Conservation (phyloP, 2,329 filamentous ascomycete species). For the Penicillium rolfsii region DNA sequence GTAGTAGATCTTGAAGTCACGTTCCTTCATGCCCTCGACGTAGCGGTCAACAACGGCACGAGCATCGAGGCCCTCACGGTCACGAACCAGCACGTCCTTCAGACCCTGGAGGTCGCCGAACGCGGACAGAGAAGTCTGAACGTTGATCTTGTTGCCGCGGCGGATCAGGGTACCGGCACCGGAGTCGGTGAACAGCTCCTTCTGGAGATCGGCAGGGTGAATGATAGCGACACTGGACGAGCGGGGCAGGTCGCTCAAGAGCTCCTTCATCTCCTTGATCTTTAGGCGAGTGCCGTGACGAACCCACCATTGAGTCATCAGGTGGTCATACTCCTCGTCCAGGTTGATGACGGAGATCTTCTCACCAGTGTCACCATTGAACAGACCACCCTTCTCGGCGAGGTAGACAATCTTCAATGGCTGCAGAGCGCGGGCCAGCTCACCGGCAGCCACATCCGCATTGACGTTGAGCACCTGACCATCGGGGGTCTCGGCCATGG, state of each 20-base stretch:
- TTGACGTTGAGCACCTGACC: slow-evolving; percentile 97
- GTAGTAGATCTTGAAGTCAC: slow-evolving; percentile 89
- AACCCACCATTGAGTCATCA: slow-evolving; percentile 95
- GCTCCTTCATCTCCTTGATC: slow-evolving; percentile 96
- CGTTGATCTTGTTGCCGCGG: slow-evolving; percentile 84
- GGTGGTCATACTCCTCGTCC: slow-evolving; percentile 89
- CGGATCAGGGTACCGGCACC: slow-evolving; percentile 92
- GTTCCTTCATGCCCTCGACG: slow-evolving; percentile 73
- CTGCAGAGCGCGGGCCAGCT: slow-evolving; percentile 84
- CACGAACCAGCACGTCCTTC: slow-evolving; percentile 79
- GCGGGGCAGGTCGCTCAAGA: slow-evolving; percentile 83
- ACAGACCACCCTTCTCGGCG: slow-evolving; percentile 96
- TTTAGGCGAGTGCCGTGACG: slow-evolving; percentile 92
- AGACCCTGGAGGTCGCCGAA: slow-evolving; percentile 76
- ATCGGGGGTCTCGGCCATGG: slow-evolving; percentile 90
- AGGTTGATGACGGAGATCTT: slow-evolving; percentile 98
- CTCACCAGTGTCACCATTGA: slow-evolving; percentile 88
- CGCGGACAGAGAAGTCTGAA: slow-evolving; percentile 69
- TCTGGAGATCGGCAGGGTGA: slow-evolving; percentile 91
- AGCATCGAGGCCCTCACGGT: slow-evolving; percentile 79
- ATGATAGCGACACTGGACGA: slow-evolving; percentile 97
- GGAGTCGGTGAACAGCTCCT: slow-evolving; percentile 94
- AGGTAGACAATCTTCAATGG: slow-evolving; percentile 97
- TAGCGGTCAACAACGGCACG: slow-evolving; percentile 85
- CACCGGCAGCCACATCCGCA: slow-evolving; percentile 92